These are phyloP conservation scores for Carex pumila DNA, from an alignment of 176 grass and related monocot species.

Conservation along the genomic window DNA sequence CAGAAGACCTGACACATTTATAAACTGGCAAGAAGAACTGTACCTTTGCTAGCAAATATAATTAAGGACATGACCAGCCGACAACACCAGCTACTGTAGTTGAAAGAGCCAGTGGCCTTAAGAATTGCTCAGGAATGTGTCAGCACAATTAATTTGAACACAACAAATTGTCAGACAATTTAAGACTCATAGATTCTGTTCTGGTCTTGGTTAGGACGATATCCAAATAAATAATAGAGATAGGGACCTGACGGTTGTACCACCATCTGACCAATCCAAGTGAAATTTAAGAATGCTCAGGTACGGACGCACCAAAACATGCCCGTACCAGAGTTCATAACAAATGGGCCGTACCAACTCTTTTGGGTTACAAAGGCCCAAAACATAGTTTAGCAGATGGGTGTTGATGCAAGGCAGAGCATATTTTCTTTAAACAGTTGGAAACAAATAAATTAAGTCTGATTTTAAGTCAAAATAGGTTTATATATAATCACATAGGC, in stretches of 20 bases:
- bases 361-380: not conserved
- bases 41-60: not conserved
- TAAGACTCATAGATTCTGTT: not conserved
- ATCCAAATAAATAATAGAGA: not conserved
- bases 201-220: not conserved
- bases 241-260: not conserved
- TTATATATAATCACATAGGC: not conserved
- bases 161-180: not conserved
- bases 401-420: not conserved
- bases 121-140: not conserved
- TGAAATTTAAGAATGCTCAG: not conserved
- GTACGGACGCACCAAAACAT: not conserved
- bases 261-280: not conserved
- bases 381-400: not conserved
- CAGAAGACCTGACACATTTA: too few relatives aligned
- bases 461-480: not conserved
- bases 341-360: not conserved
- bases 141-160: not conserved
- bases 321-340: not conserved
- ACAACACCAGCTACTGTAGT: not conserved
- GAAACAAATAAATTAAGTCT: not conserved
- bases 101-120: not conserved
- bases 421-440: not conserved
- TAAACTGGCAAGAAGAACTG: not conserved
- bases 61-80: too few relatives aligned